A percentile compares a stretch with the other conserved stretches of the same genome.
Evolutionary conservation across 345 rosid genomes (phyloP).

Genomic region (Arabis alpina): DNA sequence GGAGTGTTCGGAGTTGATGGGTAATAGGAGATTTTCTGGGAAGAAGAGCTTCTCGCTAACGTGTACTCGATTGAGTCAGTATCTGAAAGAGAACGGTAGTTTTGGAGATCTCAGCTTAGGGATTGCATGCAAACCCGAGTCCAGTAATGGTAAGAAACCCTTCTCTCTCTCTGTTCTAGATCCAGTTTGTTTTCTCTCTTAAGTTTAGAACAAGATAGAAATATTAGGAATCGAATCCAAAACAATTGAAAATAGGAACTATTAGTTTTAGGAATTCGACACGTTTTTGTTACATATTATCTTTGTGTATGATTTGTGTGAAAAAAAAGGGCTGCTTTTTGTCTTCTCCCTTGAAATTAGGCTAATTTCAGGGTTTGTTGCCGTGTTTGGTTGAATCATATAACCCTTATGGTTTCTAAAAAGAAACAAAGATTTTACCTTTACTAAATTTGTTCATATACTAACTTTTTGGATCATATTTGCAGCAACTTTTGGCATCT

Average conservation of each 20-base stretch:
- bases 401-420: not conserved
- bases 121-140: conserved; percentile 54
- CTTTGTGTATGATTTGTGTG: not conserved
- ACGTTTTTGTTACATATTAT: no score
- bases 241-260: no score
- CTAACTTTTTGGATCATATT: conserved; percentile 22
- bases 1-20: conserved; percentile 44
- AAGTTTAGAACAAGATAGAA: not conserved
- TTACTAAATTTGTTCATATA: not conserved
- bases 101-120: conserved; percentile 78
- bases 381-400: no score
- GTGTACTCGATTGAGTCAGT: conserved; percentile 74
- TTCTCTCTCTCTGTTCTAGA: conserved; percentile 20
- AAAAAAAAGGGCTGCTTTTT: not conserved
- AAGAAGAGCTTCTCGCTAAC: conserved; percentile 66
- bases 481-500: conserved; percentile 27
- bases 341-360: not conserved
- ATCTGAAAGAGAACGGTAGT: conserved; percentile 71
- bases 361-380: not conserved
- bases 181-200: not conserved
- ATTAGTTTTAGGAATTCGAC: no score
- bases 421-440: not conserved
- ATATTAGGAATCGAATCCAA: no score
- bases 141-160: conserved; percentile 45
- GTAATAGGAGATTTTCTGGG: conserved; percentile 43